phyloP scores from a whole-genome alignment of 2,329 filamentous ascomycete genomes.

The Fusarium lateritium region DNA sequence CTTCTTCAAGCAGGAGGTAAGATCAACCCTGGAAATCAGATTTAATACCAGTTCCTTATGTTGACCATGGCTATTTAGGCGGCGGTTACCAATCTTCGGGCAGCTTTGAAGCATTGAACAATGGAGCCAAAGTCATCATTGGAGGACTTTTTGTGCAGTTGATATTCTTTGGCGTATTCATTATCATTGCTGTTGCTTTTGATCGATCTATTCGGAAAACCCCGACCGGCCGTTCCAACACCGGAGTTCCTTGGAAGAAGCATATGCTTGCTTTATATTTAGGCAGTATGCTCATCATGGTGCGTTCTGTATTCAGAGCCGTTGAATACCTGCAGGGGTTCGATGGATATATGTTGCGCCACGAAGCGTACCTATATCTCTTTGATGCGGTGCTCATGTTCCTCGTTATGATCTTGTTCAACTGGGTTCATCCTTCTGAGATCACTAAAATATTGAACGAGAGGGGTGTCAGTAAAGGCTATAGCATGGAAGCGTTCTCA shows the following conservation, averaged over 20 bases:
- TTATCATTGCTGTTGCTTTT: constrained; percentile 62
- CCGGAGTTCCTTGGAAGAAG: constrained; percentile 50
- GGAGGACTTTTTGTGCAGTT: constrained; percentile 68
- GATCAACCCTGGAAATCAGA: accelerated
- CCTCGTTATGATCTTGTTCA: constrained; percentile 60
- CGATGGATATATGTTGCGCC: constrained; percentile 50
- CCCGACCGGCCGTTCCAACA: constrained; percentile 11
- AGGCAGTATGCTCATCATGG: constrained; percentile 54
- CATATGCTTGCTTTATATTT: constrained; percentile 45
- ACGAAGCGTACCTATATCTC: constrained; percentile 54
- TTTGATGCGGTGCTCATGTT: constrained; percentile 56
- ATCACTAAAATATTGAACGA: background rate
- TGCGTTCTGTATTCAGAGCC: constrained; percentile 58
- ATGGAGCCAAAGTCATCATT: constrained; percentile 63
- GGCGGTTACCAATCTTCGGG: constrained; percentile 47
- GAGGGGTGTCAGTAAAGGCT: background rate
- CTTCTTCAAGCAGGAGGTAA: constrained; percentile 30
- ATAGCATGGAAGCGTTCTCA: constrained; percentile 14
- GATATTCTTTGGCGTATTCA: constrained; percentile 67
- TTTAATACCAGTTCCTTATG: background rate
- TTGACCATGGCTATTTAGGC: background rate
- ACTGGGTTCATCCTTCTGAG: constrained; percentile 54
- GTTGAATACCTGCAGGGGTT: constrained; percentile 58
- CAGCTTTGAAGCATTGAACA: constrained; percentile 44
- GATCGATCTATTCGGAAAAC: constrained; percentile 49